phyloP scores from a whole-genome alignment of 2,329 filamentous ascomycete genomes.

The Aureobasidium sp. region DNA sequence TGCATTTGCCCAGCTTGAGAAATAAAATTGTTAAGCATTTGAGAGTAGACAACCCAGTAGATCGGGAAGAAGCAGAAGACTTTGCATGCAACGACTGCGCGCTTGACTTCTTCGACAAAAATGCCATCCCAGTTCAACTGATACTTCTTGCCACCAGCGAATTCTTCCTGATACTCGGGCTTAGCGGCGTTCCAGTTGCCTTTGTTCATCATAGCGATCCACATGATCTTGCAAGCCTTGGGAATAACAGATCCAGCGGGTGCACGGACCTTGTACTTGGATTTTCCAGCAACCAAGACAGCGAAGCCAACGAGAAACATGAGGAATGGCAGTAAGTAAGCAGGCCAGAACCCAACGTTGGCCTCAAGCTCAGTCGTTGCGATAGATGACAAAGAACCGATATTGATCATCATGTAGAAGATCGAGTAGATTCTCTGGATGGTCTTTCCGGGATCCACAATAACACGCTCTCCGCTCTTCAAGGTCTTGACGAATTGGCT shows the following conservation, averaged over 20 bases:
- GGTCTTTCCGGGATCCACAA: conserved; percentile 42
- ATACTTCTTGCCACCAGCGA: conserved; percentile 34
- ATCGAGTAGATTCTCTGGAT: conserved; percentile 45
- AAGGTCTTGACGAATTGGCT: conserved; percentile 35
- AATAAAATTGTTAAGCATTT: conserved; percentile 39
- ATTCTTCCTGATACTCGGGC: conserved; percentile 54
- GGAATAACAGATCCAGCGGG: conserved; percentile 59
- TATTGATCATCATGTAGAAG: conserved; percentile 67
- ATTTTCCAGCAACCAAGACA: conserved; percentile 40
- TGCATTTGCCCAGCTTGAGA: conserved; percentile 43
- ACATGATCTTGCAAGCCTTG: conserved; percentile 56
- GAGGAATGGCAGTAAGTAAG: conserved; percentile 54
- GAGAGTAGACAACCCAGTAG: conserved; percentile 39
- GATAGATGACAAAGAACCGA: conserved; percentile 60
- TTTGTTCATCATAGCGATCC: conserved; percentile 47
- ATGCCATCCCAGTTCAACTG: conserved; percentile 57
- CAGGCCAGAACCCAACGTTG: conserved; percentile 59
- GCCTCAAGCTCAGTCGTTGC: conserved; percentile 63
- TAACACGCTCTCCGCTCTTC: conserved; percentile 39
- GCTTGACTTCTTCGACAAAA: conserved; percentile 67
- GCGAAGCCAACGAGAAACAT: conserved; percentile 58
- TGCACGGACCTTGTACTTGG: conserved; percentile 37
- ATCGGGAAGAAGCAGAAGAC: conserved; percentile 52
- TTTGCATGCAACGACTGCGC: conserved; percentile 58
- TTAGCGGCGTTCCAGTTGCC: conserved; percentile 55